A percentile compares a stretch with the other conserved stretches of the same genome.
phyloP scores from a whole-genome alignment of 352 stramenopile species.

The Thraustotheca clavata region DNA sequence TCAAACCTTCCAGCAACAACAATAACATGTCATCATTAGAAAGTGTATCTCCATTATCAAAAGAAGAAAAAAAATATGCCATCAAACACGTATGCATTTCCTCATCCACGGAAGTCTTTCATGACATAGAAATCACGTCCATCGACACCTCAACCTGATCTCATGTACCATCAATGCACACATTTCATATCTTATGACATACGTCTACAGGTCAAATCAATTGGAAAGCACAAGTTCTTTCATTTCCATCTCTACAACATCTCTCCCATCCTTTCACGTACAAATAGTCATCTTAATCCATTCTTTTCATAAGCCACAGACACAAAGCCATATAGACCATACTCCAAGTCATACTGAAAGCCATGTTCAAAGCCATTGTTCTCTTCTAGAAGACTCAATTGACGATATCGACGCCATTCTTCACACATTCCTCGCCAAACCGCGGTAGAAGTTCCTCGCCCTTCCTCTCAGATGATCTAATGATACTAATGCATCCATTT shows the following conservation, averaged over 20 bases:
- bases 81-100: not conserved
- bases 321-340: not conserved
- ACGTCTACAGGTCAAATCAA: conserved; percentile 9
- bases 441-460: not conserved
- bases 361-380: not conserved
- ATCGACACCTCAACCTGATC: not conserved
- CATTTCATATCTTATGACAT: not conserved
- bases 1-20: not conserved
- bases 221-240: conserved; percentile 21
- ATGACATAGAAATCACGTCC: not conserved
- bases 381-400: conserved; percentile 19
- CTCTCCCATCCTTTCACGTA: no score
- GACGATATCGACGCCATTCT: conserved; percentile 18
- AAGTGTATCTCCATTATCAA: not conserved
- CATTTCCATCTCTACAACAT: no score
- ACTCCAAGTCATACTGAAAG: not conserved
- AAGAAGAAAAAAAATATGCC: not conserved
- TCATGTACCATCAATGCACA: not conserved
- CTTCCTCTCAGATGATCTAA: no score
- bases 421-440: conserved; percentile 17
- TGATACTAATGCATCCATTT: not conserved
- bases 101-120: not conserved
- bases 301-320: not conserved
- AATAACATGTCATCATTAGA: not conserved
- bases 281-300: not conserved